Evolutionary conservation across 495 filamentous ascomycete species (phyloP).

Genomic region (Sordaria brevicollis): DNA sequence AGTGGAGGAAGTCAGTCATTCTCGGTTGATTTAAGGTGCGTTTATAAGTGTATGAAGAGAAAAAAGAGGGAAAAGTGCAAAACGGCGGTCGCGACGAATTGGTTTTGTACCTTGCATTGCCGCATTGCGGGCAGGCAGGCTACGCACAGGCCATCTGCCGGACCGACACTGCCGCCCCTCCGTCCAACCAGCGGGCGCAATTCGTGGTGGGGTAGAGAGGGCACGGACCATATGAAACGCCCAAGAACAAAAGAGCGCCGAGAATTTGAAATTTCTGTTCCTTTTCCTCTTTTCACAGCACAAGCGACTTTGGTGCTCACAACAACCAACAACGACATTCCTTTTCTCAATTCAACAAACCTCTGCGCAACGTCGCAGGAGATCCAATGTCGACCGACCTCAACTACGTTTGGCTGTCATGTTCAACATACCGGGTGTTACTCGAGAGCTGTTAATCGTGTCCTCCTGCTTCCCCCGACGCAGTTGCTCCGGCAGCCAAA

Average conservation of each 20-base stretch:
- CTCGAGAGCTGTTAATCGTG: not conserved
- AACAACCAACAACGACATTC: not conserved
- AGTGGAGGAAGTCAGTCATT: conserved; percentile 27
- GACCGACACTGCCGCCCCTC: not conserved
- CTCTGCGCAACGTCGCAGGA: not conserved
- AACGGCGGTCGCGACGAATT: not conserved
- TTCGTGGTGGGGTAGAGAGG: not conserved
- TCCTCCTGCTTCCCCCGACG: not conserved
- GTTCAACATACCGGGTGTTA: not conserved
- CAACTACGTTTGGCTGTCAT: not conserved
- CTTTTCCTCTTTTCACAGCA: not conserved
- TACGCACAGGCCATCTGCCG: not conserved
- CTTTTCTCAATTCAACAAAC: not conserved
- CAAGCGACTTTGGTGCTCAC: not conserved
- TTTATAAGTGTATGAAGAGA: conserved; percentile 31
- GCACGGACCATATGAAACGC: not conserved
- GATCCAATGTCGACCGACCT: not conserved
- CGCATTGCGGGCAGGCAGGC: not conserved
- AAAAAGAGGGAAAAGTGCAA: conserved; percentile 13
- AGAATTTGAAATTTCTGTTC: not conserved
- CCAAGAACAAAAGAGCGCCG: not conserved
- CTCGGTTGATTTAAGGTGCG: conserved; percentile 45
- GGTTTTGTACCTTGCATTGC: not conserved
- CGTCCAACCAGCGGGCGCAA: conserved; percentile 4
- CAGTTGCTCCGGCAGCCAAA: not conserved